These are phyloP conservation scores for Dictyostelium firmibasis DNA, from an alignment of 78 protist genomes.

Conservation along the genomic window DNA sequence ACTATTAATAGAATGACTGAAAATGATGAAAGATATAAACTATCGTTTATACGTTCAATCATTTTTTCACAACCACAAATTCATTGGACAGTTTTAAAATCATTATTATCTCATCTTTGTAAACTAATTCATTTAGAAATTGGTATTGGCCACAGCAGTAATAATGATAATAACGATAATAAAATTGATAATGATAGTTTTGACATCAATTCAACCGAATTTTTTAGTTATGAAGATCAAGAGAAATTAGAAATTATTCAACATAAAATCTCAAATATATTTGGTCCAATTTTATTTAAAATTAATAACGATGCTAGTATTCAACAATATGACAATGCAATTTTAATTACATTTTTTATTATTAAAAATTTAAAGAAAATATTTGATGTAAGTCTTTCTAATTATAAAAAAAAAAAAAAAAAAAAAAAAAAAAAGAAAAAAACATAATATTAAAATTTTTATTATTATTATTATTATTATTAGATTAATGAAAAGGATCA, in stretches of 20 bases:
- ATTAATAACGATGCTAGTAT: neutral
- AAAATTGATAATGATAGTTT: neutral
- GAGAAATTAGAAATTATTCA: neutral
- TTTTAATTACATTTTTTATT: neutral
- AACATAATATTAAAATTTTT: too few relatives aligned
- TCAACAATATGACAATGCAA: neutral
- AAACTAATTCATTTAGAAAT: slow-evolving; percentile 12
- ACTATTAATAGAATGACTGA: neutral
- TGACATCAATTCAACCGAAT: neutral
- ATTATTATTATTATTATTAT: neutral
- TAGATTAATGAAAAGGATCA: neutral
- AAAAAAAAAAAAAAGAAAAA: neutral
- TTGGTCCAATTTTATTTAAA: slow-evolving; percentile 42
- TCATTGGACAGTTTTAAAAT: slow-evolving; percentile 25
- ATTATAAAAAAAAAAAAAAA: neutral
- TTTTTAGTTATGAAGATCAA: neutral
- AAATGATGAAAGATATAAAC: slow-evolving; percentile 8
- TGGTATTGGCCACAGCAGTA: neutral
- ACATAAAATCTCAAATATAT: slow-evolving; percentile 11
- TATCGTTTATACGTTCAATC: slow-evolving; percentile 28
- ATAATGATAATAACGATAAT: neutral
- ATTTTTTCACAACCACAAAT: slow-evolving; percentile 36
- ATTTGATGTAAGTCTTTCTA: neutral
- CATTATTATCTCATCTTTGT: slow-evolving; percentile 6
- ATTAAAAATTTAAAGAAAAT: neutral